phyloP scores from a whole-genome alignment of 495 filamentous ascomycete genomes.

The Aspergillus panamensis region DNA sequence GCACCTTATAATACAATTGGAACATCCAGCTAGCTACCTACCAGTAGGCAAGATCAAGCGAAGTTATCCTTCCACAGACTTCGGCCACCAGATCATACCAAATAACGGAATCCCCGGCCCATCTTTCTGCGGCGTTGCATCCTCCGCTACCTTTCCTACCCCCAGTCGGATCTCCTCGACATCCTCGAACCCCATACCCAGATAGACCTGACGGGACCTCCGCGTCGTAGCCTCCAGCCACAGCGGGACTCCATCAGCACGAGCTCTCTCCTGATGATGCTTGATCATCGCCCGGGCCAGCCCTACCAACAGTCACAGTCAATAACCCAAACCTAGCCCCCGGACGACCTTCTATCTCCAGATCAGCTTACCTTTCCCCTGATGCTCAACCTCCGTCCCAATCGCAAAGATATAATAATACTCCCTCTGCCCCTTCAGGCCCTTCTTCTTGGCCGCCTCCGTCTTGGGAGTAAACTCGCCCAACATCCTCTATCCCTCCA shows the following conservation, averaged over 20 bases:
- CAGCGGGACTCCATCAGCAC: not conserved
- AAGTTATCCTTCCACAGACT: not conserved
- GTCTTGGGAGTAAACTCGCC: not conserved
- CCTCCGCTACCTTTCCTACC: not conserved
- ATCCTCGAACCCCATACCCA: conserved; percentile 2
- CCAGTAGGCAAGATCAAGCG: no score
- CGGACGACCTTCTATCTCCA: not conserved
- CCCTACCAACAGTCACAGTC: not conserved
- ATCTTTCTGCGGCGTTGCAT: not conserved
- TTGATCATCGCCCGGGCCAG: conserved; percentile 5
- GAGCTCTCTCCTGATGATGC: not conserved
- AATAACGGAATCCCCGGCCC: conserved; percentile 2
- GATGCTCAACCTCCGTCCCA: conserved; percentile 5
- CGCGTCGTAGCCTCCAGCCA: conserved; percentile 12
- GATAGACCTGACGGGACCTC: conserved; percentile 3
- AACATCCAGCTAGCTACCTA: no score
- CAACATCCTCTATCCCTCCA: conserved; percentile 2
- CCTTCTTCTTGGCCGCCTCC: conserved; percentile 1
- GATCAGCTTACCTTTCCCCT: conserved; percentile 2
- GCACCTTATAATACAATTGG: no score
- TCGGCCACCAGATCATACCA: conserved; percentile 13
- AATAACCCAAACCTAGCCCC: not conserved
- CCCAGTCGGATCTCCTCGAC: conserved; percentile 6
- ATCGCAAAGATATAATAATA: conserved; percentile 11
- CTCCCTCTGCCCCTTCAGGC: not conserved